phyloP scores from a whole-genome alignment of 306 rosid species.

The Pterocarpus macrocarpus region DNA sequence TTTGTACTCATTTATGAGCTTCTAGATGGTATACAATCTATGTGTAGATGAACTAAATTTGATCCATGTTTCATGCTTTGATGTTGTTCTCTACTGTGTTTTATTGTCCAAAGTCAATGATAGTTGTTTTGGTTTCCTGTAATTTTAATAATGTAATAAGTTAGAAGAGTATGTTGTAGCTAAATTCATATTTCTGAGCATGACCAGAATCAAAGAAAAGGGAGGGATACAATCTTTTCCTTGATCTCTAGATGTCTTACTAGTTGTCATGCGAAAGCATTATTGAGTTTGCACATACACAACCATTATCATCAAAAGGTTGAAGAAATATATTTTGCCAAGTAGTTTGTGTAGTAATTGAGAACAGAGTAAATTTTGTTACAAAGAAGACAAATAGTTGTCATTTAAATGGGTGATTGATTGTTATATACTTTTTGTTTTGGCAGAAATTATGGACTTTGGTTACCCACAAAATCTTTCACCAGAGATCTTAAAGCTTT shows the following conservation, averaged over 20 bases:
- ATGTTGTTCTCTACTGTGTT: constrained; percentile 12
- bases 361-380: neutral
- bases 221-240: constrained; percentile 4
- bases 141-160: neutral
- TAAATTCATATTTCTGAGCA: constrained; percentile 24
- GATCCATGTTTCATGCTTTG: constrained; percentile 12
- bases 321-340: constrained; percentile 13
- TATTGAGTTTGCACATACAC: too few species aligned
- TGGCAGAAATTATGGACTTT: constrained; percentile 94
- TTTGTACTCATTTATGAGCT: constrained; percentile 97
- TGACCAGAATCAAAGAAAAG: neutral
- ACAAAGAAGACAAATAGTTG: neutral
- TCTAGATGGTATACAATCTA: constrained; percentile 76
- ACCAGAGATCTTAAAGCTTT: constrained; percentile 90
- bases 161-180: constrained; percentile 26
- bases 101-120: constrained; percentile 19
- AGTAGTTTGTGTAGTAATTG: neutral
- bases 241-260: constrained; percentile 4
- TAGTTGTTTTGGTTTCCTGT: neutral
- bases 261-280: neutral
- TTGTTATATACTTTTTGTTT: constrained; percentile 4
- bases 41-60: constrained; percentile 22
- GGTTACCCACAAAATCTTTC: constrained; percentile 98
- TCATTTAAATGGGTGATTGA: constrained; percentile 32
- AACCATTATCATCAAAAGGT: neutral